Evolutionary conservation across 371 early-diverging fungal genomes (phyloP).

Genomic region (Sporodiniella umbellata): DNA sequence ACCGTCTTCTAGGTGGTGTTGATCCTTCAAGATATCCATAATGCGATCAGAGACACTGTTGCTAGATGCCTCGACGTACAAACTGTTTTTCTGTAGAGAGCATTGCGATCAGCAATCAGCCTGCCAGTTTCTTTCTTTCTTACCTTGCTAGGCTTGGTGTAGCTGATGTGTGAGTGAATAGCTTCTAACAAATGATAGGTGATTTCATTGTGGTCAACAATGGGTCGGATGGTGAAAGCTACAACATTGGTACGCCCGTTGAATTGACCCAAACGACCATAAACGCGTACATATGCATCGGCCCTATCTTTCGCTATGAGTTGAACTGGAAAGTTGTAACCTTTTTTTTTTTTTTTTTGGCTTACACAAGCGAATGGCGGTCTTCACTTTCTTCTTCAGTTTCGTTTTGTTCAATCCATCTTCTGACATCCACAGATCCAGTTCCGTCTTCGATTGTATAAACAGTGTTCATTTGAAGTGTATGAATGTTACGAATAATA

Average conservation of each 20-base stretch:
- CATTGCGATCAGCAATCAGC: background rate
- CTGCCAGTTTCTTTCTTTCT: background rate
- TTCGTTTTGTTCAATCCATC: conserved; percentile 54
- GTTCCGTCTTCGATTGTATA: conserved; percentile 82
- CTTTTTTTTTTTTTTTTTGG: too few species aligned
- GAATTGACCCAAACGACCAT: conserved; percentile 65
- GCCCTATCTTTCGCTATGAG: conserved; percentile 17
- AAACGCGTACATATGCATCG: conserved; percentile 63
- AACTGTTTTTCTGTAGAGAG: background rate
- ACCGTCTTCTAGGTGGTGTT: background rate
- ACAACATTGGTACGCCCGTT: conserved; percentile 48
- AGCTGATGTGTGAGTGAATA: conserved; percentile 56
- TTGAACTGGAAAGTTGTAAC: too few species aligned
- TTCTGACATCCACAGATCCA: conserved; percentile 64
- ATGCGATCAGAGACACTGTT: background rate
- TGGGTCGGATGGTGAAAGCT: conserved; percentile 53
- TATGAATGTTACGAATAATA: conserved; percentile 51
- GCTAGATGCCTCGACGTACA: background rate
- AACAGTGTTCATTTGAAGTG: conserved; percentile 50
- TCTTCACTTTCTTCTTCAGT: conserved; percentile 28
- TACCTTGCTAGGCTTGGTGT: conserved; percentile 32
- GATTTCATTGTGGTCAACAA: conserved; percentile 74
- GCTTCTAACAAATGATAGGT: conserved; percentile 68
- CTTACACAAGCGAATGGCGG: conserved; percentile 17
- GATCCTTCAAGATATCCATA: background rate